Conservation (phyloP, 2,329 filamentous ascomycete species). For the Aspergillus clavatus region DNA sequence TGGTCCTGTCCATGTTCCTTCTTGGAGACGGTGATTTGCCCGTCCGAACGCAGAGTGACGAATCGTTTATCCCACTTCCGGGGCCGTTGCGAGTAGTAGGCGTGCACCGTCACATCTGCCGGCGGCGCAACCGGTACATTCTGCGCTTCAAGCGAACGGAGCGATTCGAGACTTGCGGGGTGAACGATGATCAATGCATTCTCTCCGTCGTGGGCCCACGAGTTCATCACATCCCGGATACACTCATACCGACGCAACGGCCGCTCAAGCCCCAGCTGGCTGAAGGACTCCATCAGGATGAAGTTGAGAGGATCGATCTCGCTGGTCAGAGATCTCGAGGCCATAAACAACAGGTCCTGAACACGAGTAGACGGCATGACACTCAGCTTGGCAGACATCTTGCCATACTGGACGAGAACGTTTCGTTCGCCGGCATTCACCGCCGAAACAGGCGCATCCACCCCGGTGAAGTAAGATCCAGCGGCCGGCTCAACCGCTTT, state of each 20-base stretch:
- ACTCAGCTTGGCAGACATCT: slow-evolving; percentile 64
- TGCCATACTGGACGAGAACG: slow-evolving; percentile 68
- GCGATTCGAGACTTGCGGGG: slow-evolving; percentile 48
- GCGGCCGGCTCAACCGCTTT: slow-evolving; percentile 12
- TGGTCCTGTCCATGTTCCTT: slow-evolving; percentile 66
- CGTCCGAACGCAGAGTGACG: slow-evolving; percentile 66
- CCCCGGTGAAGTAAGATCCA: slow-evolving; percentile 45
- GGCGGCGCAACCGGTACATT: slow-evolving; percentile 62
- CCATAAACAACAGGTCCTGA: slow-evolving; percentile 65
- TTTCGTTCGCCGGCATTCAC: slow-evolving; percentile 73
- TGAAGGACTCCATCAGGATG: slow-evolving; percentile 73
- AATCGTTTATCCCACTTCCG: slow-evolving; percentile 87
- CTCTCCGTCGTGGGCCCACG: slow-evolving; percentile 78
- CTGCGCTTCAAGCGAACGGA: slow-evolving; percentile 53
- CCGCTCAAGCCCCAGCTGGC: slow-evolving; percentile 70
- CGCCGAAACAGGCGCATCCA: slow-evolving; percentile 73
- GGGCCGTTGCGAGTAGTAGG: slow-evolving; percentile 75
- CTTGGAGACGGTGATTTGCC: slow-evolving; percentile 68
- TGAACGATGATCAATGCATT: slow-evolving; percentile 68
- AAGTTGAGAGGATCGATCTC: slow-evolving; percentile 60
- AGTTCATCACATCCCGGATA: slow-evolving; percentile 83
- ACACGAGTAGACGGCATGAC: slow-evolving; percentile 70
- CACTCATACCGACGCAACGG: slow-evolving; percentile 80
- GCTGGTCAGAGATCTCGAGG: slow-evolving; percentile 59
- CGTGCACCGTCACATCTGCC: slow-evolving; percentile 60